phyloP scores from a whole-genome alignment of 2,329 filamentous ascomycete genomes.

The Cladophialophora psammophila region DNA sequence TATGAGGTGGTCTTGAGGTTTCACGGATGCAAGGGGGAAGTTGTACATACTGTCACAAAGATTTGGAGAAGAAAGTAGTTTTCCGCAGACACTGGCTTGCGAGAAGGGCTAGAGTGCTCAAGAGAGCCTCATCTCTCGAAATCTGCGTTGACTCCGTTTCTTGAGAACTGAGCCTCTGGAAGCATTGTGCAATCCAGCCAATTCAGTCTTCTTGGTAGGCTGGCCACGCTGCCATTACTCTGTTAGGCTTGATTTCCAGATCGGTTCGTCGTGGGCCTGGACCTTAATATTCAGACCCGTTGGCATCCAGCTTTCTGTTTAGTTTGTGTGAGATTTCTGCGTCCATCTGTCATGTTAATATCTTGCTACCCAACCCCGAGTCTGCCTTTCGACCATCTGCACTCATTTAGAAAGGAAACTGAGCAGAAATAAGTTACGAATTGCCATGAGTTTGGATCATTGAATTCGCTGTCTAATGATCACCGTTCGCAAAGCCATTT shows the following conservation, averaged over 20 bases:
- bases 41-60: slow-evolving; percentile 35
- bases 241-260: background rate
- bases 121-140: background rate
- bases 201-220: background rate
- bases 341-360: background rate
- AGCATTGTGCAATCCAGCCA: background rate
- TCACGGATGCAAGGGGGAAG: background rate
- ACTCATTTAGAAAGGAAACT: background rate
- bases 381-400: no score
- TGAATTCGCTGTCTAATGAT: slow-evolving; percentile 40
- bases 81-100: background rate
- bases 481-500: slow-evolving; percentile 36
- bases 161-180: background rate
- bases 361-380: no score
- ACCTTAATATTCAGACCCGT: background rate
- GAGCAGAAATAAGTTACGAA: slow-evolving; percentile 21
- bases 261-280: background rate
- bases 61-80: background rate
- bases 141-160: background rate
- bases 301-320: background rate
- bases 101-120: background rate
- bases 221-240: background rate
- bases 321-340: background rate
- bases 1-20: slow-evolving; percentile 29
- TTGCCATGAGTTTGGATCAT: slow-evolving; percentile 37